Evolutionary conservation across 805 yeast species (phyloP), one percentile per base, ranked within the genome.

Genomic region (Metschnikowia baotianmanensis): DNA sequence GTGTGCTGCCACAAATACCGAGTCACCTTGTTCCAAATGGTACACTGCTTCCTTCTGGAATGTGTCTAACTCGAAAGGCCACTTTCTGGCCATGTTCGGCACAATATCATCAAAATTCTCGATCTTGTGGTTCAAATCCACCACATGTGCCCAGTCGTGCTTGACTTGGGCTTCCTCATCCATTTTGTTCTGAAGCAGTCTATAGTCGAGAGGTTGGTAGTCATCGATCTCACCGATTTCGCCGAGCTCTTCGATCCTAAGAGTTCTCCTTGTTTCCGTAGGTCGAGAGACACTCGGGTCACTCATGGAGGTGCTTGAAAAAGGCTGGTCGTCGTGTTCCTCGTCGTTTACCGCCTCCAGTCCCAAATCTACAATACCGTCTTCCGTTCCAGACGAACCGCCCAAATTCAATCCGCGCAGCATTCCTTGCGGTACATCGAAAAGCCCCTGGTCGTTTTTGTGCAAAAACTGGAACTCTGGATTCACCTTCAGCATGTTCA

Each of bases 1-100:
- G 62, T 91, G 99, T 0, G 99, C 99, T 3, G 98, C 98, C 3
- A 93, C 96, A 64, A 93, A 93, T 3, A 93, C 99, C 6, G 98
- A 91, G 57, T 93, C 99, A 27, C 98, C 98, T 62, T 89, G 96
- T 57, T 93, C 99, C 46, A 93, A 70, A 62, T 90, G 98, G 57
- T 86, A 93, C 0, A 93, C 85, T 0, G 99, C 99, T 64, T 93
- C 98, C 57, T 93, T 89, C 60, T 93, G 99, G 65, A 93, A 93
- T 24, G 85, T 82, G 65, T 93, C 99, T 34, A 93, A 71, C 59
- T 89, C 91, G 56, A 93, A 93, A 0, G 99, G 97, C 93, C 96
- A 93, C 31, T 74, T 79, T 38, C 96, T 71, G 0, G 99, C 99
- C 71, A 91, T 91, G 46, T 86, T 81, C 0, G 99, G 98, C 5